phyloP scores from a whole-genome alignment of 345 rosid species.

The Cardamine chenopodiifolia region DNA sequence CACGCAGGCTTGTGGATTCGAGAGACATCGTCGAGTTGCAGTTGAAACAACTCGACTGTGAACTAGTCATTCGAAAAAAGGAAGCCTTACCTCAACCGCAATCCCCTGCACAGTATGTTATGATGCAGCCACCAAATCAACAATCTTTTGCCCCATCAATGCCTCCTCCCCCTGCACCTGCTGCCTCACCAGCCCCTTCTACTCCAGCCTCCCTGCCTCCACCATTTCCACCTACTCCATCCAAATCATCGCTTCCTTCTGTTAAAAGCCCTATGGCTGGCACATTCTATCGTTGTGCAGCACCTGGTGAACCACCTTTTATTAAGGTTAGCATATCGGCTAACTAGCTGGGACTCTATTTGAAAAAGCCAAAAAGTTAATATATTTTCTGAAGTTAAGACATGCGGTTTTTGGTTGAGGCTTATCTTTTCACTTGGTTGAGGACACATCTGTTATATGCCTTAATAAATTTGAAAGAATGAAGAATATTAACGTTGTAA shows the following conservation, averaged over 20 bases:
- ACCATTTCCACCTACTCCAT: slow-evolving; percentile 50
- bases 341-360: not conserved
- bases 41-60: slow-evolving; percentile 84
- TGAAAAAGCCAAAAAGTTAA: not conserved
- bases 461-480: not conserved
- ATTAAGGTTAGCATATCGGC: slow-evolving; percentile 60
- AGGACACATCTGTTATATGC: not conserved
- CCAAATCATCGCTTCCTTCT: slow-evolving; percentile 69
- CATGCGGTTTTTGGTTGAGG: not conserved
- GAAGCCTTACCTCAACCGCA: slow-evolving; percentile 79
- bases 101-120: slow-evolving; percentile 54
- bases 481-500: not conserved
- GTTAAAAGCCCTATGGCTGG: slow-evolving; percentile 93
- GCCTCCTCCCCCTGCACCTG: slow-evolving; percentile 51
- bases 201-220: slow-evolving; percentile 51
- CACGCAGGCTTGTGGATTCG: slow-evolving; percentile 84
- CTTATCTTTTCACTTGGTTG: not conserved
- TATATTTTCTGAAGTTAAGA: not conserved
- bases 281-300: slow-evolving; percentile 80
- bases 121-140: slow-evolving; percentile 61
- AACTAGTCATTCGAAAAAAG: slow-evolving; percentile 74
- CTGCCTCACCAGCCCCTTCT: slow-evolving; percentile 48
- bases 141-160: slow-evolving; percentile 40
- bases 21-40: slow-evolving; percentile 87
- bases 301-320: slow-evolving; percentile 77